Evolutionary conservation across 169 alveolate genomes (phyloP).

Genomic region (Cystoisospora suis): DNA sequence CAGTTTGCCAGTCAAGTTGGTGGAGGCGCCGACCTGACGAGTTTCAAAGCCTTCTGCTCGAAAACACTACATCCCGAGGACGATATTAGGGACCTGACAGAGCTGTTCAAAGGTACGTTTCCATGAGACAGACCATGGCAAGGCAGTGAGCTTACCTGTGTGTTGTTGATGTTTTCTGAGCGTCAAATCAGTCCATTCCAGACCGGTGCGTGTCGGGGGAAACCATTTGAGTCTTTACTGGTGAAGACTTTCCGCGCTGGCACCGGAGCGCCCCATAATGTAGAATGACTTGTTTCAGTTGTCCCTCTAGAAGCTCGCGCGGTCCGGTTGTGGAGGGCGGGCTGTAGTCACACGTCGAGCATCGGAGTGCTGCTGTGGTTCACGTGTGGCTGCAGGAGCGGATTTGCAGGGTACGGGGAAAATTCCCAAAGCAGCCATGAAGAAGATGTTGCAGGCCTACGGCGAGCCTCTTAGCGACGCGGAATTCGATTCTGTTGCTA

Average conservation of each 20-base stretch:
- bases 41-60: conserved; percentile 10
- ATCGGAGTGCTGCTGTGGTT: not conserved
- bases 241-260: too few species aligned
- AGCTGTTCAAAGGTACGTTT: conserved; percentile 3
- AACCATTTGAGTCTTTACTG: too few species aligned
- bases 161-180: too few species aligned
- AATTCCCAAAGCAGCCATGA: not conserved
- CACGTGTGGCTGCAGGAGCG: not conserved
- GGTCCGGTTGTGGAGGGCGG: too few species aligned
- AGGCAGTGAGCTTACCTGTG: too few species aligned
- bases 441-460: conserved; percentile 10
- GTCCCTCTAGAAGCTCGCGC: too few species aligned
- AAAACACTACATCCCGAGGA: not conserved
- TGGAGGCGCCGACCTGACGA: conserved; percentile 10
- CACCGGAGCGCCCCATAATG: too few species aligned
- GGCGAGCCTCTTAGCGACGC: conserved; percentile 34
- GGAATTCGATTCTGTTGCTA: not conserved
- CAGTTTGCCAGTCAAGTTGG: not conserved
- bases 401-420: not conserved
- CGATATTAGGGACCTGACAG: not conserved
- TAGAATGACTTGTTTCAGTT: too few species aligned
- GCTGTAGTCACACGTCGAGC: not conserved
- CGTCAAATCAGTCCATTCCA: too few species aligned
- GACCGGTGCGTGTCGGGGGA: too few species aligned
- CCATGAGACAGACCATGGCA: too few species aligned